Conservation (phyloP, 768 basidiomycete species). For the Tephrocybe sp. region DNA sequence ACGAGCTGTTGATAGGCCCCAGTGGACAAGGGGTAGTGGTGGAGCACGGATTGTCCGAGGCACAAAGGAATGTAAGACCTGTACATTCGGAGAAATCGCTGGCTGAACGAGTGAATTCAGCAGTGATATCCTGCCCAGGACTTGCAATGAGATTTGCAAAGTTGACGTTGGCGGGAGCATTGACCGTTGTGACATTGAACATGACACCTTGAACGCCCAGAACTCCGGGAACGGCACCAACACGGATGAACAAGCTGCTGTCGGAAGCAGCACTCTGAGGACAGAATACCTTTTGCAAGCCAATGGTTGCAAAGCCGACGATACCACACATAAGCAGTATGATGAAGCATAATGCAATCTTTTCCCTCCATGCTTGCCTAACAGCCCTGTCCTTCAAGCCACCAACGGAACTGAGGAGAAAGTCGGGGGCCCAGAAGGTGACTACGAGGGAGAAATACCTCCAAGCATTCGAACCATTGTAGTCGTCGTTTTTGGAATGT, state of each 20-base stretch:
- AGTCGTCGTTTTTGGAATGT: constrained; percentile 30
- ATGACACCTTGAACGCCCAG: constrained; percentile 77
- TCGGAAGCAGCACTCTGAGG: constrained; percentile 52
- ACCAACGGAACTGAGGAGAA: constrained; percentile 70
- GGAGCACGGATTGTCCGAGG: constrained; percentile 74
- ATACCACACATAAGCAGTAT: constrained; percentile 73
- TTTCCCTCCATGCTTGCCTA: constrained; percentile 96
- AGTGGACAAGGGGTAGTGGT: constrained; percentile 64
- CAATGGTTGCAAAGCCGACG: constrained; percentile 93
- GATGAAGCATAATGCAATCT: constrained; percentile 90
- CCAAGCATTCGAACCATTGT: constrained; percentile 67
- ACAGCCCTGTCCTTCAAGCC: constrained; percentile 78
- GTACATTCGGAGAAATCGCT: constrained; percentile 66
- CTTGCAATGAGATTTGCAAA: constrained; percentile 53
- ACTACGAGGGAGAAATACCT: constrained; percentile 72
- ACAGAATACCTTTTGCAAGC: constrained; percentile 90
- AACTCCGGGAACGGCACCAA: constrained; percentile 59
- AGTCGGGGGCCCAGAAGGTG: constrained; percentile 90
- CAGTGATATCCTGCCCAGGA: constrained; percentile 91
- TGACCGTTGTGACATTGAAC: constrained; percentile 67
- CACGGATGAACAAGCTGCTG: constrained; percentile 46
- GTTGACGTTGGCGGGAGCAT: constrained; percentile 52
- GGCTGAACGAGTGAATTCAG: constrained; percentile 71
- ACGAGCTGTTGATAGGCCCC: constrained; percentile 50
- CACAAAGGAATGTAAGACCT: constrained; percentile 63